Evolutionary conservation across 495 filamentous ascomycete genomes (phyloP), one percentile per base, ranked within the genome.

Genomic region (Friedmanniomyces endolithicus): DNA sequence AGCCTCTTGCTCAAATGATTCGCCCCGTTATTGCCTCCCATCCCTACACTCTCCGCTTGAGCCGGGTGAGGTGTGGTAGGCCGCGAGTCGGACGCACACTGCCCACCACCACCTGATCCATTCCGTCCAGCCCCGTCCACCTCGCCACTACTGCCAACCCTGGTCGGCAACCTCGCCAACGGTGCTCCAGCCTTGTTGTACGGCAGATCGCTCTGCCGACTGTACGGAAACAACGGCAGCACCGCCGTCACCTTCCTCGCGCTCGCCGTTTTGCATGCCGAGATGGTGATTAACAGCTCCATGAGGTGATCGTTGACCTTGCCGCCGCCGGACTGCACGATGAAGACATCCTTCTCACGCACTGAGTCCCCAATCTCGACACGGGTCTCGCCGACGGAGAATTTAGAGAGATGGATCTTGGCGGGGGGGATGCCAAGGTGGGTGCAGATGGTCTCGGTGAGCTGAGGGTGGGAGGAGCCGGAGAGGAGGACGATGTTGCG

Each of bases 261-360:
- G 29, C 87, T 94, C 49, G 94, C 92, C 2, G 87, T 96, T 72
- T 96, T 95, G 78, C 94, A 97, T 58, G 92, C 92, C 19, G 88
- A 94, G 60, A 98, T 90, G 52, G 78, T 94, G 71, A 98, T 95
- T 65, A 95, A 84, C 34, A 98, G 80, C 60, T 98, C 92, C 73
- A 98, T 82, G 45, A 98, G 76, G 68, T 95, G 82, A 67, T 98
- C 92, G 64, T 98, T 98, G 71, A 97, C 87, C 58, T 85, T 89
- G 46, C 87, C 86, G 54, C 83, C 80, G 50, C 89, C 87, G 48
- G 84, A 87, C 68, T 97, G 89, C 60, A 97, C 86, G 68, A 96
- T 94, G 71, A 94, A 95, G 64, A 98, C 90, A 76, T 97, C 92
- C 68, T 98, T 98, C 54, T 84, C 94, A 61, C 92, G 86, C 39